Evolutionary conservation across 2,329 filamentous ascomycete species (phyloP).

Genomic region (Xylogone sp.): DNA sequence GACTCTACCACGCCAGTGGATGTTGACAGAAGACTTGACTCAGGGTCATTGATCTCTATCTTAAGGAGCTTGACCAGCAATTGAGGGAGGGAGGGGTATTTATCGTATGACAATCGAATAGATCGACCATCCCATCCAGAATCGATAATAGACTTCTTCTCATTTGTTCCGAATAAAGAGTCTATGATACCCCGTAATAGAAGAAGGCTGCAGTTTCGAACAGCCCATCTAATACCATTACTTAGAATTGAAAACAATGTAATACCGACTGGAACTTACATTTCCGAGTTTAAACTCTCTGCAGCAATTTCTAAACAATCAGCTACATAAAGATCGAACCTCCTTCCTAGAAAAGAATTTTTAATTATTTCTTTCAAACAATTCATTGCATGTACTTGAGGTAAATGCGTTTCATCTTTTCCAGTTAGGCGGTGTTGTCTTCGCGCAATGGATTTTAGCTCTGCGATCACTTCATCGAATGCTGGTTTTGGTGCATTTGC

Average conservation of each 20-base stretch:
- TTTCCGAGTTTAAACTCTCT: constrained; percentile 70
- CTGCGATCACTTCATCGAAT: constrained; percentile 61
- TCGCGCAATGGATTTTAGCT: constrained; percentile 57
- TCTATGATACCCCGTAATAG: constrained; percentile 84
- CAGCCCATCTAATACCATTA: constrained; percentile 67
- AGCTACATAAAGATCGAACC: constrained; percentile 71
- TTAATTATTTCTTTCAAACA: constrained; percentile 91
- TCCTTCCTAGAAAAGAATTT: constrained; percentile 69
- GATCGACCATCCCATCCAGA: constrained; percentile 62
- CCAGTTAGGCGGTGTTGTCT: constrained; percentile 49
- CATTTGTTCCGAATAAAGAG: constrained; percentile 69
- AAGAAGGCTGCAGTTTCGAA: constrained; percentile 89
- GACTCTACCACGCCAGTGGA: constrained; percentile 54
- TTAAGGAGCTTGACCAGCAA: constrained; percentile 62
- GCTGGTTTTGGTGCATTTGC: constrained; percentile 57
- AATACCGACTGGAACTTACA: constrained; percentile 48
- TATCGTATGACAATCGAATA: constrained; percentile 64
- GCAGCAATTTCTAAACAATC: constrained; percentile 76
- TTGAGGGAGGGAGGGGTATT: constrained; percentile 61
- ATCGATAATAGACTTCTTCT: constrained; percentile 61
- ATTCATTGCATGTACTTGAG: constrained; percentile 93
- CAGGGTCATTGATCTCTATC: constrained; percentile 18
- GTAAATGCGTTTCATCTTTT: constrained; percentile 64
- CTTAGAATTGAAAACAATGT: constrained; percentile 9
- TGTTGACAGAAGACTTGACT: constrained; percentile 6